These are phyloP conservation scores for Rhododendron henanense DNA, from an alignment of 148 eudicot genomes.

Conservation along the genomic window DNA sequence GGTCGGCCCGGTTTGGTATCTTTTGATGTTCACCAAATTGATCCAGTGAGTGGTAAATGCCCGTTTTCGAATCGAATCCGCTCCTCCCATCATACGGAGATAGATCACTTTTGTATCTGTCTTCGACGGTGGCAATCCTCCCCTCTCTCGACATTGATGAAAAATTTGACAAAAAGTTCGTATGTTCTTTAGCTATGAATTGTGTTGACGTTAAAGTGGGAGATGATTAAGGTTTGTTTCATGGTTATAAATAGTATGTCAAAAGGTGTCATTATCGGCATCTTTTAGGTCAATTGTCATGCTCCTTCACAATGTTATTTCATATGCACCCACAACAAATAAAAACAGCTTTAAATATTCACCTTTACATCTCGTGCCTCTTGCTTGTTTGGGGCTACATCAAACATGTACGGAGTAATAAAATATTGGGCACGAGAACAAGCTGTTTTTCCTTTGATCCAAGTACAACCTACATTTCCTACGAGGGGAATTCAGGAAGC, in stretches of 20 bases:
- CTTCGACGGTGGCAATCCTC: constrained; percentile 8
- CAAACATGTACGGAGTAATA: too few species aligned
- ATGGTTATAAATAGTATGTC: neutral
- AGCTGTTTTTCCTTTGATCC: too few species aligned
- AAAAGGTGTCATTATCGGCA: too few species aligned
- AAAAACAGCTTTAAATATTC: too few species aligned
- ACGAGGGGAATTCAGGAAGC: neutral
- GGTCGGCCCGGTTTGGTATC: constrained; percentile 30
- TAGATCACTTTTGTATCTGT: neutral
- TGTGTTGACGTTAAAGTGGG: constrained; percentile 4
- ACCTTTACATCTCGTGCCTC: too few species aligned
- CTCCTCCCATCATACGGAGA: neutral
- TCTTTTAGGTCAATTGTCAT: too few species aligned
- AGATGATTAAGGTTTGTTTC: neutral
- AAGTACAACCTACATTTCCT: neutral
- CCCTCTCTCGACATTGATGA: constrained; percentile 10
- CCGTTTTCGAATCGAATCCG: constrained; percentile 36
- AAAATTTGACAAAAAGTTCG: neutral
- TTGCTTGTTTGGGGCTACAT: too few species aligned
- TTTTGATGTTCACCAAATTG: constrained; percentile 23
- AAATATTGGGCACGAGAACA: too few species aligned
- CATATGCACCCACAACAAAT: too few species aligned
- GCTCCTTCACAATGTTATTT: too few species aligned
- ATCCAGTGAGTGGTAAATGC: constrained; percentile 36
- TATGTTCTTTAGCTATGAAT: neutral